These are phyloP conservation scores for Cercospora citrullina DNA, from an alignment of 2,329 filamentous ascomycete species.

Conservation along the genomic window DNA sequence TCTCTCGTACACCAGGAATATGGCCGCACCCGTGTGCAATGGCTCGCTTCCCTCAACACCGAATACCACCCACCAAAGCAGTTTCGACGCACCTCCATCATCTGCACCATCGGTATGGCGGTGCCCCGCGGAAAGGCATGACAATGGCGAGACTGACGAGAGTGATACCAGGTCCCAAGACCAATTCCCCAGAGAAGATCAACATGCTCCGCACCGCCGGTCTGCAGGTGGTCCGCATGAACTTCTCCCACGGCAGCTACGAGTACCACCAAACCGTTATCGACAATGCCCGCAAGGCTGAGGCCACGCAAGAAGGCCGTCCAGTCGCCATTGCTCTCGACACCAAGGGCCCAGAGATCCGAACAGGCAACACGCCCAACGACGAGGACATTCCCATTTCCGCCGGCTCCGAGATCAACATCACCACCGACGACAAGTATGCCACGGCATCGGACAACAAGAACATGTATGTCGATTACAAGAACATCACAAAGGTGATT, in stretches of 20 bases:
- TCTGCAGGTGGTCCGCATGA: conserved; percentile 99
- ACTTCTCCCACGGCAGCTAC: conserved; percentile 94
- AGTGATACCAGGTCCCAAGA: conserved; percentile 71
- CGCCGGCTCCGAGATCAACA: conserved; percentile 82
- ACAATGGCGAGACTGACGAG: not conserved
- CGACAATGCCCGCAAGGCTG: conserved; percentile 87
- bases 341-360: conserved; percentile 82
- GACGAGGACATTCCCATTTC: conserved; percentile 78
- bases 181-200: conserved; percentile 95
- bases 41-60: conserved; percentile 79
- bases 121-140: not conserved
- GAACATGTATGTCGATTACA: conserved; percentile 99
- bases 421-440: conserved; percentile 95
- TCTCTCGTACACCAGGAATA: conserved; percentile 80
- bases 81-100: conserved; percentile 96
- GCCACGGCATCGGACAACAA: conserved; percentile 78
- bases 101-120: conserved; percentile 83
- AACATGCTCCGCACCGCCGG: conserved; percentile 84
- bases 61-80: conserved; percentile 82
- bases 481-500: conserved; percentile 99
- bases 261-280: conserved; percentile 99
- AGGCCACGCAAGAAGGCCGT: conserved; percentile 73
- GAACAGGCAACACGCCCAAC: conserved; percentile 71
- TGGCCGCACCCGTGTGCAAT: conserved; percentile 70
- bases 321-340: conserved; percentile 93